Evolutionary conservation across 169 alveolate genomes (phyloP), one percentile per base, ranked within the genome.

Genomic region (Eimeria sp.): DNA sequence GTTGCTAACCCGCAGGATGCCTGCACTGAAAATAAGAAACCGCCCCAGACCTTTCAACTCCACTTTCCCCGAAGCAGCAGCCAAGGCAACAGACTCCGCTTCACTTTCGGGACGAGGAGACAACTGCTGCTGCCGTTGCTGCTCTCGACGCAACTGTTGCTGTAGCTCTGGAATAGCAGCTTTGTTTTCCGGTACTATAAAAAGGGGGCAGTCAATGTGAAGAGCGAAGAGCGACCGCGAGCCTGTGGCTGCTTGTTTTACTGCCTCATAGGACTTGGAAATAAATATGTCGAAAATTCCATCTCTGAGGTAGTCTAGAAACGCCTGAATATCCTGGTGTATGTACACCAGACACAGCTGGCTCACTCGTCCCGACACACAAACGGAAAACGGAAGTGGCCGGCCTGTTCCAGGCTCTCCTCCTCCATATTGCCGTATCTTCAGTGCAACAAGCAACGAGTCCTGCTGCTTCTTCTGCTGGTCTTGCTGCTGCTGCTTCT

Each of bases 271-370:
- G 51, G 99, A 98, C 61, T 95, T 95, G 65, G 98, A 94, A 58
- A 98, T 95, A 89, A 98, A 97, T 30, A 97, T 97, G 78, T 97
- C 98, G 86, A 98, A 95, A 22, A 98, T 98, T 27, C 98, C 99
- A 80, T 98, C 99, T 54, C 97, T 97, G n/a, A 98, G 88, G 88
- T 98, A 98, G 47, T 97, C 98, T 96, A 97, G 76, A 87, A 98
- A 95, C 72, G 97, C 93, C 49, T 89, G 92, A 54, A 97, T 95
- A 89, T 98, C 99, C 91, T 97, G 97, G 94, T 97, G 98, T 96
- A 96, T 97, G 92, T 97, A 97, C 84, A 98, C 94, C 40, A 78
- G 63, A 89, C 96, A 93, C 47, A 80, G 11, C 80, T 82, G 75
- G n/a, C 65, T 83, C 40, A 83, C 73, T n/a, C 91, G 73, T 22